Base-by-base conservation (phyloP, 352 stramenopile species). In the Pythium dissotocum region DNA sequence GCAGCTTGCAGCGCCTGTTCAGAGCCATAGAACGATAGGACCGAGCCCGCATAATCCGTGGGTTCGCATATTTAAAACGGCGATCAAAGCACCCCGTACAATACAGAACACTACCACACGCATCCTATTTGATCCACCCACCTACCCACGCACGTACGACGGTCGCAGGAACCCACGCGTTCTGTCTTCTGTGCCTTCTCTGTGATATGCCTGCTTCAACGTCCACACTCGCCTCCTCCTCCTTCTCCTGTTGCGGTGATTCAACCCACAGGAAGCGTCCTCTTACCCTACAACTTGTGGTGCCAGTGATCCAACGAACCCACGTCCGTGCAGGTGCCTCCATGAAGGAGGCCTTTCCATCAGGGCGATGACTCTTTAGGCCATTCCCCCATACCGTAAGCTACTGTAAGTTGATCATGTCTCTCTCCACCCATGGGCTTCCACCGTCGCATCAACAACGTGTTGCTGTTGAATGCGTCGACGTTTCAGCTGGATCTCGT, bases 1-100 rank as follows among this genome's bases (percentile, higher is more conserved):
- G 28, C 42, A 24, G 42, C 3, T n/a, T 14, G 38, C 13, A 46
- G 13, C 38, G 38, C 13, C 10, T 46, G 38, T 14, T 3, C 13
- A 51, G 42, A 9, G 42, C 42, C 42, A 51, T 51, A 44, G 26
- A 59, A 26, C 33, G n/a, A 26, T 56, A 56, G 49, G 49, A 56
- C 49, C 44, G 10, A 56, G 12, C 42, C 40, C 42, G 14, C 42
- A 26, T 14, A 33, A 28, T 10, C 26, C 13, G 21, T 33, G 10
- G 24, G 24, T 28, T 46, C 54, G 24, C 54, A 60, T 60, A 60
- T 60, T 60, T 60, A 24, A 60, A 60, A 40, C 30, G 30, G 54
- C 54, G 54, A 46, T 48, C 54, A 36, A 60, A 60, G 30, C 13
- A 51, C 14, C 42, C 18, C 38, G 56, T 62, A 62, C 35, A 62